Evolutionary conservation across 495 filamentous ascomycete genomes (phyloP).

Genomic region (Extremus antarcticus): DNA sequence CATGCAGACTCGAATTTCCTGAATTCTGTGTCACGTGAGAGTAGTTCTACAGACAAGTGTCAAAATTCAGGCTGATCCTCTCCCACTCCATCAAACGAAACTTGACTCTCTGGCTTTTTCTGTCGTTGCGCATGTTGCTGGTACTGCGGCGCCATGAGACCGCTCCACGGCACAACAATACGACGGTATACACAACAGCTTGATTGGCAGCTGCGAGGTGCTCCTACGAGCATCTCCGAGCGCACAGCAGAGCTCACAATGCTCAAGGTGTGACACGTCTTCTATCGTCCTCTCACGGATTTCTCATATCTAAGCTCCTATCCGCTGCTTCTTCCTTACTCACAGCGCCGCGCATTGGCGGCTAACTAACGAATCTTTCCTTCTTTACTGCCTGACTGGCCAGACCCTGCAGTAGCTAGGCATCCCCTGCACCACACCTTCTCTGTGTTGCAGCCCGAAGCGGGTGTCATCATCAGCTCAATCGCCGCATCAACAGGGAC

Average conservation of each 20-base stretch:
- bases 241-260: not conserved
- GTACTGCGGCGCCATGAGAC: too few species aligned
- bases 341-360: not conserved
- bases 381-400: not conserved
- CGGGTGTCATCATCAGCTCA: not conserved
- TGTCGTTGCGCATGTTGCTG: too few species aligned
- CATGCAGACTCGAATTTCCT: too few species aligned
- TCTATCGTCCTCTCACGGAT: not conserved
- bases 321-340: not conserved
- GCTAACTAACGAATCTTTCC: not conserved
- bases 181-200: too few species aligned
- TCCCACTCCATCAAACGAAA: too few species aligned
- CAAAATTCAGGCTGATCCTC: too few species aligned
- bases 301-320: not conserved
- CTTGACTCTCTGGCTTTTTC: too few species aligned
- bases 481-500: not conserved
- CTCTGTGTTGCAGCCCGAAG: not conserved
- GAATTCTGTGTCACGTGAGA: too few species aligned
- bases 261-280: not conserved
- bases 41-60: too few species aligned
- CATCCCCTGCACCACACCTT: not conserved
- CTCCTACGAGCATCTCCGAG: not conserved
- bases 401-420: not conserved
- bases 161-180: too few species aligned
- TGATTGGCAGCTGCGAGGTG: not conserved